A percentile compares a stretch with the other conserved stretches of the same genome.
Conservation (phyloP, 257 asterid species). For the Datura wrightii region DNA sequence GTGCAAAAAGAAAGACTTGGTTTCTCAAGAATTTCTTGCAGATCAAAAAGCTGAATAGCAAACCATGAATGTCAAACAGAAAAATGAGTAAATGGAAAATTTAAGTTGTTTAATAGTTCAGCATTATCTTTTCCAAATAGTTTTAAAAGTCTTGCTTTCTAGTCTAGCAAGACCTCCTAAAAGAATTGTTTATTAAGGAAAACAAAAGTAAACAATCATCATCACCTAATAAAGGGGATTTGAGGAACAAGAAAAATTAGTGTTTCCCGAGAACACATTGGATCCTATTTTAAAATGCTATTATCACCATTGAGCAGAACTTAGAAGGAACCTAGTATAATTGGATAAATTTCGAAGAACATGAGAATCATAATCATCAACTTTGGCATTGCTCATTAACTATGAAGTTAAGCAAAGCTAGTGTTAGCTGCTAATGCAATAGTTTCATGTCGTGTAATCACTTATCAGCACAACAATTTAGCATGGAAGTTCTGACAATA, state of each 20-base stretch:
- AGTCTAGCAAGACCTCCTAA: background rate
- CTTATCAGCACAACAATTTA: slow-evolving; percentile 4
- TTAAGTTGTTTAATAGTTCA: background rate
- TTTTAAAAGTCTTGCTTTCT: background rate
- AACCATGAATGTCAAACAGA: background rate
- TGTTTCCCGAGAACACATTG: background rate
- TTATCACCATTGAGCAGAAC: background rate
- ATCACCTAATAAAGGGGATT: background rate
- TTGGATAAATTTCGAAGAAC: background rate
- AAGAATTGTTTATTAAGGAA: background rate
- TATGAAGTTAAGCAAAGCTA: background rate
- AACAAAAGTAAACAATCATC: slow-evolving; percentile 11
- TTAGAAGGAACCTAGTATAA: background rate
- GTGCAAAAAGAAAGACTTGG: slow-evolving; percentile 38
- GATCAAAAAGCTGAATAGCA: background rate
- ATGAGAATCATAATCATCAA: background rate
- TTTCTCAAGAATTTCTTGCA: slow-evolving; percentile 15
- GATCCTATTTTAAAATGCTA: slow-evolving; percentile 1
- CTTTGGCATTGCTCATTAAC: background rate
- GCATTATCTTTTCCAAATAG: slow-evolving; percentile 9
- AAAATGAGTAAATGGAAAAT: background rate
- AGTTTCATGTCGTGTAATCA: background rate
- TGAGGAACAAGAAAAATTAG: background rate
- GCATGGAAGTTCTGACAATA: background rate
- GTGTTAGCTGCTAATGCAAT: background rate